Evolutionary conservation across 352 stramenopile species (phyloP).

Genomic region (Pythium brachiatum): DNA sequence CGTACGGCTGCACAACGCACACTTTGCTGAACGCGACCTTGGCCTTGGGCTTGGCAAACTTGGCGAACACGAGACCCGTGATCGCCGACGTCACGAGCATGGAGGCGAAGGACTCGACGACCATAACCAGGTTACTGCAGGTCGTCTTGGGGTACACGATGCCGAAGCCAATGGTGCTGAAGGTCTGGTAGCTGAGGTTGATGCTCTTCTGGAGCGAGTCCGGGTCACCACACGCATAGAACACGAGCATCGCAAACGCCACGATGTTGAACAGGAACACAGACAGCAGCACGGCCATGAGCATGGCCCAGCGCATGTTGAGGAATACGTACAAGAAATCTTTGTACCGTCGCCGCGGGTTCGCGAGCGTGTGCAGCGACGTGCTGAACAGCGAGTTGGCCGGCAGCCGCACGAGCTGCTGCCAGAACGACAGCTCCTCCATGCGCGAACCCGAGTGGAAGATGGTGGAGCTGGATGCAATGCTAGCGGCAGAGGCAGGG

Average conservation of each 20-base stretch:
- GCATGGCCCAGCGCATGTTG: constrained; percentile 79
- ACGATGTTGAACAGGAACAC: constrained; percentile 69
- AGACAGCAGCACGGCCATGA: constrained; percentile 53
- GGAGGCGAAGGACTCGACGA: constrained; percentile 74
- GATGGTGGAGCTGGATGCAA: constrained; percentile 32
- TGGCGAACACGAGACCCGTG: constrained; percentile 81
- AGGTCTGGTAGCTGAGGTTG: constrained; percentile 82
- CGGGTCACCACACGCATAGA: constrained; percentile 50
- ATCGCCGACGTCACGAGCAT: constrained; percentile 81
- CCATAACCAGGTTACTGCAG: constrained; percentile 70
- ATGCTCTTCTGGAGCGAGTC: constrained; percentile 57
- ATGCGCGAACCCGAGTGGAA: constrained; percentile 65
- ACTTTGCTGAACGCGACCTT: constrained; percentile 83
- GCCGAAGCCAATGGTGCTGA: constrained; percentile 83
- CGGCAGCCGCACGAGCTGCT: constrained; percentile 64
- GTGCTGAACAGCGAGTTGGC: constrained; percentile 71
- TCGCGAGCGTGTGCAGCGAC: constrained; percentile 48
- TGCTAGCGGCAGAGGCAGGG: neutral
- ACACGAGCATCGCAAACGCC: constrained; percentile 49
- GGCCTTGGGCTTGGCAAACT: constrained; percentile 74
- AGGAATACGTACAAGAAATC: constrained; percentile 82
- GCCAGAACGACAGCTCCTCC: constrained; percentile 67
- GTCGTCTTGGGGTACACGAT: constrained; percentile 63
- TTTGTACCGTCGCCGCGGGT: constrained; percentile 74
- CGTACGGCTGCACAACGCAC: constrained; percentile 73